Conservation (phyloP, 805 yeast species). For the Pichia manshurica region DNA sequence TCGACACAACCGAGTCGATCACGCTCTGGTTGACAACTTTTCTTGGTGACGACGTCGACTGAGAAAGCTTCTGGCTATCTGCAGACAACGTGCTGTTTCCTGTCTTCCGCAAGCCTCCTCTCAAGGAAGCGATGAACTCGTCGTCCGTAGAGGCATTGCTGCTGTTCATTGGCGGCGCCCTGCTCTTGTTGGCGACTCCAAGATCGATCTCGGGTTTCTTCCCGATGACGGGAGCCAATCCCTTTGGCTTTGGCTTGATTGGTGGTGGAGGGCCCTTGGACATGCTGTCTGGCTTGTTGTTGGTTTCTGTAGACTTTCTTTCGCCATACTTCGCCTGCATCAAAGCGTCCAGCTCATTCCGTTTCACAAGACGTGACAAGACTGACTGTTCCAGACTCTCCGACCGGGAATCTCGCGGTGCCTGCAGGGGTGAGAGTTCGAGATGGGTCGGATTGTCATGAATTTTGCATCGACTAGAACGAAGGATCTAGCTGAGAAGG, state of each 20-base stretch:
- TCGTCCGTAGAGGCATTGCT: constrained; percentile 6
- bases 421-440: too few species aligned
- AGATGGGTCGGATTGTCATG: too few species aligned
- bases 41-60: too few species aligned
- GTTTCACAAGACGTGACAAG: too few species aligned
- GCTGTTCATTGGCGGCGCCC: too few species aligned
- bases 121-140: constrained; percentile 12
- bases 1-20: constrained; percentile 4
- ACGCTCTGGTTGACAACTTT: constrained; percentile 2
- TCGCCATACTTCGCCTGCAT: too few species aligned
- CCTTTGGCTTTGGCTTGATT: constrained; percentile 31
- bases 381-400: too few species aligned
- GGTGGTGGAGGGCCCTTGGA: constrained; percentile 27
- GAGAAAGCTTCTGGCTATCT: too few species aligned
- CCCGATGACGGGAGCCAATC: constrained; percentile 23
- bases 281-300: constrained; percentile 1
- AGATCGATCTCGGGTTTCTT: constrained; percentile 21
- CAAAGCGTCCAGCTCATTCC: too few species aligned
- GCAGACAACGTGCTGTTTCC: background rate
- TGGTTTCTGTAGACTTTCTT: background rate
- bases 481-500: too few species aligned
- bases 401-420: too few species aligned
- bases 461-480: too few species aligned
- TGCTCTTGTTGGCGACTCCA: background rate
- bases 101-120: constrained; percentile 16